Base-by-base conservation (phyloP, 164 flowering plant species). In the Nymphaea thermarum region DNA sequence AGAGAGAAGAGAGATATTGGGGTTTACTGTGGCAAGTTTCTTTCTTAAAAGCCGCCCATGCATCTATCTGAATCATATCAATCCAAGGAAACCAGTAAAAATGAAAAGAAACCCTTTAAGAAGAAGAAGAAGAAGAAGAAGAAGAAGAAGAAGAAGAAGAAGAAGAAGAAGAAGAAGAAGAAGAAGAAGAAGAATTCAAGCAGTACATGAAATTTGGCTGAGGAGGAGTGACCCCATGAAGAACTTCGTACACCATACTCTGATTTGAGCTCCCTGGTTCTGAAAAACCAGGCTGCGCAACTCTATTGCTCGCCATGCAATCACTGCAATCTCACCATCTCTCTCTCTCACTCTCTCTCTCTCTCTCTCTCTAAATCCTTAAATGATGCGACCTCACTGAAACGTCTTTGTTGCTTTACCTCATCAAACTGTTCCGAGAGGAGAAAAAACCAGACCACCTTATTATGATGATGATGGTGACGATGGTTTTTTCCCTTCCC, bases 241-340 rank as follows among this genome's bases (percentile, higher is more conserved):
- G 76, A 72, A 81, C 59, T 42, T 84, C 74, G 75, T 85, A 91
- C 59, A 87, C 75, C 15, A 81, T 63, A 51, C 14, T 51, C 77
- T 82, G 77, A 63, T 76, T 82, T 77, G 96, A 81, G 67, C 90
- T 77, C 36, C 82, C 86, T 64, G 93, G 80, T 62, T 82, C 83
- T 68, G 96, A 76, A 41, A 88, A 75, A 77, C 83, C 84, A 70
- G 86, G 80, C 71, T 80, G 87, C 72, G 84, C 91, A 78, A 86
- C 65, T 74, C 96, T 79, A 18, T 89, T 83, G 75, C 75, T 80
- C 74, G 84, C 95, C 97, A 89, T 51, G 57, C 57, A 51, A 91
- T 90, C 88, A 86, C 77, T 43, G 67, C 55, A 47, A 77, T 15
- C 57, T 51, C 8, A 66, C 53, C 82, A 84, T 65, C 57, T 51